Base-by-base conservation (phyloP, 495 filamentous ascomycete species). In the Penicillium bialowiezense region DNA sequence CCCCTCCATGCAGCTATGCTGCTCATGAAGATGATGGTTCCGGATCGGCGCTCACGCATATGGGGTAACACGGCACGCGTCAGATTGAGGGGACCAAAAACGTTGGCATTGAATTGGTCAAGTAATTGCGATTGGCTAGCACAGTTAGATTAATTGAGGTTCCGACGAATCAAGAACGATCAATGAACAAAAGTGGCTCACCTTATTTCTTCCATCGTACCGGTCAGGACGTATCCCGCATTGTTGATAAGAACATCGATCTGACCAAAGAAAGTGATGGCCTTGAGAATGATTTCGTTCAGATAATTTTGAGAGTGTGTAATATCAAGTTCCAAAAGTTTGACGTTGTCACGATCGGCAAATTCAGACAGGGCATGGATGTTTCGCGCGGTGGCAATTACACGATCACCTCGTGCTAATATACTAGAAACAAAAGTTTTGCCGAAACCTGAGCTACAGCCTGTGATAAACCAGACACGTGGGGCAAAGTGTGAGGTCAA, bases 61-160 rank as follows among this genome's bases (percentile, higher is more conserved):
- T 78, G 66, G 2, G 78, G 78, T 0, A 80, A 58, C 24, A 79
- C 56, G 1, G 74, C 67, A 4, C 73, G 63, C 28, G 68, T 75
- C 4, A 73, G 51, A 43, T 75, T 74, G n/a, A 80, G 42, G 3
- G 65, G 54, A 5, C 77, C 77, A 46, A 80, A 76, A 32, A 77
- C 69, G 44, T 79, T 76, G 2, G 50, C 47, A 12, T 52, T 52
- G 37, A 52, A 52, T 29, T 52, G 43, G 14, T 5, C 21, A n/a
- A n/a, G n/a, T n/a, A n/a, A n/a, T n/a, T n/a, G n/a, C n/a, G n/a
- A n/a, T n/a, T n/a, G n/a, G n/a, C n/a, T n/a, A n/a, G n/a, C n/a
- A n/a, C n/a, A n/a, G n/a, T n/a, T n/a, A n/a, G n/a, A n/a, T n/a
- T n/a, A n/a, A n/a, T n/a, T n/a, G n/a, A n/a, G n/a, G n/a, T n/a